These are phyloP conservation scores for Fagopyrum tataricum DNA, from an alignment of 148 eudicot species.

Conservation along the genomic window DNA sequence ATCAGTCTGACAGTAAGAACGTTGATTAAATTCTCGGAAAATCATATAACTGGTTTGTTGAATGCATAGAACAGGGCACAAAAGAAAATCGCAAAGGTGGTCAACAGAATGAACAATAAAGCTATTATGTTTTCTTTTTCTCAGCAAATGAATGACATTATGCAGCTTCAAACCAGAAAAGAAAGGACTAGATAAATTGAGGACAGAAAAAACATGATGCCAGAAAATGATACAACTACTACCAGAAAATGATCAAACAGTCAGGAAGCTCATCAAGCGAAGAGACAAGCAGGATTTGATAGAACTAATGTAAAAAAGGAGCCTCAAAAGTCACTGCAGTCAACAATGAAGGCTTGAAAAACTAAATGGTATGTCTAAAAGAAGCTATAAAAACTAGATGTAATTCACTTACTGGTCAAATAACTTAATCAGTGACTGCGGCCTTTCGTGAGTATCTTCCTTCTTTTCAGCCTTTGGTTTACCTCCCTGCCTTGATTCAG, in stretches of 20 bases:
- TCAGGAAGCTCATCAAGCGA: background rate
- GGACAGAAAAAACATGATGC: background rate
- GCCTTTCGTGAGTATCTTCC: constrained; percentile 37
- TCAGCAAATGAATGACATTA: background rate
- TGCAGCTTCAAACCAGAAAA: background rate
- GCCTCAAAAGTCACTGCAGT: background rate
- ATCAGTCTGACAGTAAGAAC: background rate
- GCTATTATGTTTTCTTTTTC: background rate
- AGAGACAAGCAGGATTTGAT: background rate
- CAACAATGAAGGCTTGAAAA: constrained; percentile 1
- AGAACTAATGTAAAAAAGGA: background rate
- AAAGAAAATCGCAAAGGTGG: background rate
- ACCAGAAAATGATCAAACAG: background rate
- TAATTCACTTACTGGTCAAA: constrained; percentile 40
- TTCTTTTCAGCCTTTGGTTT: constrained; percentile 17
- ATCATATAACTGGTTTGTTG: background rate
- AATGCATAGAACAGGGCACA: background rate
- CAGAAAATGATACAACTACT: background rate
- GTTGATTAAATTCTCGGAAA: background rate
- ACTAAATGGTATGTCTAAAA: background rate
- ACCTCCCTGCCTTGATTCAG: constrained; percentile 54
- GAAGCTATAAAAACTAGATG: background rate
- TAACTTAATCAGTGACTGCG: constrained; percentile 49
- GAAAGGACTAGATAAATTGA: background rate
- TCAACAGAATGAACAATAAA: background rate